Conservation (phyloP, 1,139 yeast species). For the Schwanniomyces etchellsii region DNA sequence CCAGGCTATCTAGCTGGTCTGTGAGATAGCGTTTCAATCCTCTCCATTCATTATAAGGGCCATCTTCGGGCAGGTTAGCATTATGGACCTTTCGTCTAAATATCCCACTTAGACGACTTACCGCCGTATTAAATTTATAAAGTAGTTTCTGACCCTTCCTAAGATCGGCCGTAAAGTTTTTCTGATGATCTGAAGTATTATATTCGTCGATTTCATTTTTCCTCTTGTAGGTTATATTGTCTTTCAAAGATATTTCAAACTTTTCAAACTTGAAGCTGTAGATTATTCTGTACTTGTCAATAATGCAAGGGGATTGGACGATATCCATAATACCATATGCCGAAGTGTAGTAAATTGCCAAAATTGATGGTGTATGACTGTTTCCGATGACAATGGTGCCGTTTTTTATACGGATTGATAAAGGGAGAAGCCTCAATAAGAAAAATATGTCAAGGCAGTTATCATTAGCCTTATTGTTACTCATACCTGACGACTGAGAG, state of each 20-base stretch:
- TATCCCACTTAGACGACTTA: slow-evolving; percentile 6
- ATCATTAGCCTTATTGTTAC: slow-evolving; percentile 5
- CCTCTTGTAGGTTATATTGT: slow-evolving; percentile 57
- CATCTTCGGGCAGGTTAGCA: slow-evolving; percentile 4
- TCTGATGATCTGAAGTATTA: not conserved
- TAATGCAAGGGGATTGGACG: slow-evolving; percentile 36
- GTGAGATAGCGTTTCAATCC: slow-evolving; percentile 42
- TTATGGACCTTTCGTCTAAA: slow-evolving; percentile 3
- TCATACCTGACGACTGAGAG: not conserved
- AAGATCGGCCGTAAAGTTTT: slow-evolving; percentile 1
- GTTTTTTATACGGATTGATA: slow-evolving; percentile 51
- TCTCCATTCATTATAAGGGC: slow-evolving; percentile 23
- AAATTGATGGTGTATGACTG: slow-evolving; percentile 64
- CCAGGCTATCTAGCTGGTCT: slow-evolving; percentile 23
- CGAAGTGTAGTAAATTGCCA: slow-evolving; percentile 54
- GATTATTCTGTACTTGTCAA: slow-evolving; percentile 52
- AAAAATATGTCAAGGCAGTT: slow-evolving; percentile 9
- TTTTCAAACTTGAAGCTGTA: slow-evolving; percentile 40
- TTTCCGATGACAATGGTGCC: slow-evolving; percentile 82
- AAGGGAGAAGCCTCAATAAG: slow-evolving; percentile 47
- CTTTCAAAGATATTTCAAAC: slow-evolving; percentile 56
- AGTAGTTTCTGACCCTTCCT: slow-evolving; percentile 6
- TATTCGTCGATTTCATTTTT: not conserved
- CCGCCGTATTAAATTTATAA: slow-evolving; percentile 18
- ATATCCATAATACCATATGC: slow-evolving; percentile 62